Base-by-base conservation (phyloP, 2,329 filamentous ascomycete species). In the Diaporthe nobilis region DNA sequence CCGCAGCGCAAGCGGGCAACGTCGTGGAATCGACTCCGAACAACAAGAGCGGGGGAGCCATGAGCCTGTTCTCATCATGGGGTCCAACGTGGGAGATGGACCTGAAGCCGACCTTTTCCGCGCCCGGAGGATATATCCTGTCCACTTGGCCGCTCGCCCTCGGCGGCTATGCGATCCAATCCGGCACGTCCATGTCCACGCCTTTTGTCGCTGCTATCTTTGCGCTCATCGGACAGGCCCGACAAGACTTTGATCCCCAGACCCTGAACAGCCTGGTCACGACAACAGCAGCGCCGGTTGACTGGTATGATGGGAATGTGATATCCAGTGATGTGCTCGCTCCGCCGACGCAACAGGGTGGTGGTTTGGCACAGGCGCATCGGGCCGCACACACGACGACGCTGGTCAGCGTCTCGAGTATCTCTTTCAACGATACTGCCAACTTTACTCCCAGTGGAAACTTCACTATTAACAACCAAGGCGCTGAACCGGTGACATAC, bases 371-470 rank as follows among this genome's bases (percentile, higher is more conserved):
- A 34, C 61, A 49, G 61, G 61, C 61, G 13, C 42, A 65, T 13
- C 61, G 61, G 13, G 61, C 61, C 25, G 61, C 61, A 2, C 61
- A 65, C 61, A 42, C 61, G 8, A 65, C 61, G 42, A 65, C 61
- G 61, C 13, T 65, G 42, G 25, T 49, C 42, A 65, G 42, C 61
- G 61, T 49, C 42, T 65, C 61, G 42, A 49, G 61, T 42, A 65
- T 65, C 61, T 65, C 61, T 8, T 65, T 47, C 61, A 49, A 65
- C 42, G 61, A 65, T 28, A 65, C 61, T 31, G 61, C 61, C 42
- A 65, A 65, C 61, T 65, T 49, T 8, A 4, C 15, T 7, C 42
- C 61, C 42, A 49, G 25, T 15, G 25, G 1, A 1, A 65, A 2
- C 42, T 65, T 65, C 61, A 65, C 42, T 13, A 49, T 65, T 2